A percentile compares a stretch with the other conserved stretches of the same genome.
Evolutionary conservation across 106 monocot species (phyloP).

Genomic region (Chionographis japonica): DNA sequence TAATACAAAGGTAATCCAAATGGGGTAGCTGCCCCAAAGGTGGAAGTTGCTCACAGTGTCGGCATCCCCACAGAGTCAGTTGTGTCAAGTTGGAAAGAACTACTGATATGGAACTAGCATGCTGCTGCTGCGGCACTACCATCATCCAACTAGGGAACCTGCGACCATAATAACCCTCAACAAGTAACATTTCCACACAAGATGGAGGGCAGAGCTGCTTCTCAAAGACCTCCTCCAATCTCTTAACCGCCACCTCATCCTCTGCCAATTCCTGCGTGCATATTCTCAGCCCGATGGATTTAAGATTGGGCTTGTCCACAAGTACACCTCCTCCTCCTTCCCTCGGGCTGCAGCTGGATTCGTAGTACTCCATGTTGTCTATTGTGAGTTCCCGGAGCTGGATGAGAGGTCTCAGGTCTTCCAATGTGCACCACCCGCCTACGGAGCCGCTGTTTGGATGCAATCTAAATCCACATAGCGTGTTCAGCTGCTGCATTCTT

Average conservation of each 20-base stretch:
- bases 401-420: constrained; percentile 24
- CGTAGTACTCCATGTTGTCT: constrained; percentile 25
- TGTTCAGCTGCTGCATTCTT: constrained; percentile 19
- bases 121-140: no score
- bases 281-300: constrained; percentile 14
- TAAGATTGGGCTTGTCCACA: constrained; percentile 21
- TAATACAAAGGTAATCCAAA: constrained; percentile 16
- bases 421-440: constrained; percentile 12
- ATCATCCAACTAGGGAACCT: constrained; percentile 15
- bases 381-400: constrained; percentile 22
- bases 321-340: constrained; percentile 7
- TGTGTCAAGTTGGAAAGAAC: constrained; percentile 17
- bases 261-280: no score
- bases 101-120: no score
- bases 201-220: constrained; percentile 26
- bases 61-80: constrained; percentile 19
- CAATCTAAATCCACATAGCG: constrained; percentile 18
- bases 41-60: constrained; percentile 17
- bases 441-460: neutral
- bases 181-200: constrained; percentile 12
- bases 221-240: neutral
- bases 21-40: constrained; percentile 28
- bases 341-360: neutral
- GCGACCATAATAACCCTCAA: constrained; percentile 18
- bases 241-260: no score